Evolutionary conservation across 2,329 filamentous ascomycete genomes (phyloP).

Genomic region (Phaeosphaeriaceae sp.): DNA sequence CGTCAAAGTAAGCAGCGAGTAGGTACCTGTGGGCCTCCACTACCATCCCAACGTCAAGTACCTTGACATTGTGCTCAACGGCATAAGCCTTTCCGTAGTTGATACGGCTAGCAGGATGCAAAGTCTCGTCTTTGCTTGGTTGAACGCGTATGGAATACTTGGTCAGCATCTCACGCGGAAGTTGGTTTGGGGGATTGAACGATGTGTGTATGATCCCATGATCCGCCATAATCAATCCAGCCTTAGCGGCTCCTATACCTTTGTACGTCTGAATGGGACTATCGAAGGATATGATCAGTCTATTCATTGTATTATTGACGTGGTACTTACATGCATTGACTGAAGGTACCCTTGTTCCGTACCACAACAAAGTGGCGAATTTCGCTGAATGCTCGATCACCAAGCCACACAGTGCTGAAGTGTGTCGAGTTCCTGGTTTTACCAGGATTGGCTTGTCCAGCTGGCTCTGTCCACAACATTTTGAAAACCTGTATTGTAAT

Average conservation of each 20-base stretch:
- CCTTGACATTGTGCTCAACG: slow-evolving; percentile 52
- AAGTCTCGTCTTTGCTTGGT: slow-evolving; percentile 27
- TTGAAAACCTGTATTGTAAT: slow-evolving; percentile 21
- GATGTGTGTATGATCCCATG: slow-evolving; percentile 32
- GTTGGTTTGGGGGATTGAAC: slow-evolving; percentile 5
- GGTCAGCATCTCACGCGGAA: slow-evolving; percentile 32
- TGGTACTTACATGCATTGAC: slow-evolving; percentile 28
- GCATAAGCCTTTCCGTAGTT: slow-evolving; percentile 51
- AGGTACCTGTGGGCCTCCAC: background rate
- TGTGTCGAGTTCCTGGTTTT: slow-evolving; percentile 22
- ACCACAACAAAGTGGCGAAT: slow-evolving; percentile 32
- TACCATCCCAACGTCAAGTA: slow-evolving; percentile 35
- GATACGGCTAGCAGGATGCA: slow-evolving; percentile 45
- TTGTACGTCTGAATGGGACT: slow-evolving; percentile 36
- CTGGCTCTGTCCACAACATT: slow-evolving; percentile 27
- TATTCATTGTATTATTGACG: too few relatives aligned
- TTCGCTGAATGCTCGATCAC: slow-evolving; percentile 19
- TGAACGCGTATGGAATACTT: slow-evolving; percentile 46
- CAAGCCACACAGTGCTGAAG: slow-evolving; percentile 15
- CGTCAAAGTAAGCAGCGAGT: background rate
- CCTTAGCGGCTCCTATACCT: slow-evolving; percentile 17
- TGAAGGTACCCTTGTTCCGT: slow-evolving; percentile 19
- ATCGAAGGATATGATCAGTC: too few relatives aligned
- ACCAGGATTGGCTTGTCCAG: slow-evolving; percentile 12
- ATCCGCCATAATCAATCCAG: slow-evolving; percentile 15